Conservation (phyloP, 805 yeast genomes). For the Candida multigemmis region DNA sequence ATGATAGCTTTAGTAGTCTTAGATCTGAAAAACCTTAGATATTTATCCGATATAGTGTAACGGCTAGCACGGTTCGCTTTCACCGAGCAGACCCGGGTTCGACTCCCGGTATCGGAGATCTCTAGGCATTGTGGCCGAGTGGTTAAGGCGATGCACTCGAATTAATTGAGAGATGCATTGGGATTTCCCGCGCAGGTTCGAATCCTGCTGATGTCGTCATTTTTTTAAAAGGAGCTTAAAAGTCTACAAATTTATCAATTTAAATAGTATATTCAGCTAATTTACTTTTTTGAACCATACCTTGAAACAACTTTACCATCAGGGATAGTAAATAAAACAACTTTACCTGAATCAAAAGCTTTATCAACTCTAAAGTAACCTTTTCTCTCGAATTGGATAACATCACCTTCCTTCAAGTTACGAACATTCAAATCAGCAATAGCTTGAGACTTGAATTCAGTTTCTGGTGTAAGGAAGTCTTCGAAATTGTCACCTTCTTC, state of each 20-base stretch:
- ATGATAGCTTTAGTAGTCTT: too few species aligned
- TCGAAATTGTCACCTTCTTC: conserved; percentile 92
- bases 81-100: conserved; percentile 64
- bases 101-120: conserved; percentile 76
- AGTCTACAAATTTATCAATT: background rate
- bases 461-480: conserved; percentile 80
- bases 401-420: conserved; percentile 72
- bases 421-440: conserved; percentile 73
- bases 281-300: conserved; percentile 25
- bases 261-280: conserved; percentile 1
- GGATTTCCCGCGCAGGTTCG: conserved; percentile 34
- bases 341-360: conserved; percentile 50
- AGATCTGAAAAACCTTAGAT: too few species aligned
- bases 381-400: conserved; percentile 93
- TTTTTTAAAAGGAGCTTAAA: conserved; percentile 3
- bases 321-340: conserved; percentile 85
- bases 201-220: conserved; percentile 30
- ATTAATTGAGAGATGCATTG: too few species aligned
- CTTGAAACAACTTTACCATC: conserved; percentile 65
- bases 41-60: conserved; percentile 39
- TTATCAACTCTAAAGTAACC: conserved; percentile 85
- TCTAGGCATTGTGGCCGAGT: too few species aligned
- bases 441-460: conserved; percentile 76
- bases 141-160: too few species aligned
- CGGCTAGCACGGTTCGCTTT: conserved; percentile 48